Evolutionary conservation across 768 basidiomycete species (phyloP).

Genomic region (Lactifluus pinguis): DNA sequence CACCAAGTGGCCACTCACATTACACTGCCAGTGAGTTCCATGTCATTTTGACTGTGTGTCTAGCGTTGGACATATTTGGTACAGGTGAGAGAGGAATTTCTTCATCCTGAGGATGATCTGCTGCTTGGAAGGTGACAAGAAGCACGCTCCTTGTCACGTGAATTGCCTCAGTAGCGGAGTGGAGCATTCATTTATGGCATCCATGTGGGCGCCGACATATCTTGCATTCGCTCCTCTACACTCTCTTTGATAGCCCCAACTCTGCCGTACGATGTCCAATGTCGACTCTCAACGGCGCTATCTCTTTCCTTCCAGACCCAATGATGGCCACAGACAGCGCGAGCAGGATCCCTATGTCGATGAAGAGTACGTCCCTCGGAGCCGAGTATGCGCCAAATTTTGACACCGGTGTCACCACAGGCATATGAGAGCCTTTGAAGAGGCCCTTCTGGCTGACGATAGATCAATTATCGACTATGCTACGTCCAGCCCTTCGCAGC

Average conservation of each 20-base stretch:
- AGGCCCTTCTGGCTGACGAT: slow-evolving; percentile 62
- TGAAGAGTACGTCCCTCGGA: slow-evolving; percentile 46
- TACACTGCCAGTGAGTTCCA: no score
- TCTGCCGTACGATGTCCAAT: not conserved
- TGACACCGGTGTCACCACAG: slow-evolving; percentile 24
- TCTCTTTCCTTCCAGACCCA: slow-evolving; percentile 11
- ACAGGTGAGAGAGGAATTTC: no score
- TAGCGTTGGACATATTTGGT: no score
- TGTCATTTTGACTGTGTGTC: no score
- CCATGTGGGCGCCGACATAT: not conserved
- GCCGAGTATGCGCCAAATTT: not conserved
- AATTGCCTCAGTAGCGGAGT: not conserved
- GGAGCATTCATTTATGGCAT: not conserved
- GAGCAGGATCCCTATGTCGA: slow-evolving; percentile 40
- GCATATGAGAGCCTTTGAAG: slow-evolving; percentile 68
- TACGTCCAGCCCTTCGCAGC: slow-evolving; percentile 26
- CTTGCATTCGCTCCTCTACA: not conserved
- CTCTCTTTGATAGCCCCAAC: slow-evolving; percentile 16
- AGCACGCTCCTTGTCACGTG: not conserved
- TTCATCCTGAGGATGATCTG: no score
- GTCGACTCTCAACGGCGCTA: not conserved
- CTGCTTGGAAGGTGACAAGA: no score
- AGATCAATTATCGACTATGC: slow-evolving; percentile 28
- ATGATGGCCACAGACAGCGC: slow-evolving; percentile 29
- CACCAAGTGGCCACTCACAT: no score